These are phyloP conservation scores for Lomentospora prolificans DNA, from an alignment of 2,329 filamentous ascomycete species.

Conservation along the genomic window DNA sequence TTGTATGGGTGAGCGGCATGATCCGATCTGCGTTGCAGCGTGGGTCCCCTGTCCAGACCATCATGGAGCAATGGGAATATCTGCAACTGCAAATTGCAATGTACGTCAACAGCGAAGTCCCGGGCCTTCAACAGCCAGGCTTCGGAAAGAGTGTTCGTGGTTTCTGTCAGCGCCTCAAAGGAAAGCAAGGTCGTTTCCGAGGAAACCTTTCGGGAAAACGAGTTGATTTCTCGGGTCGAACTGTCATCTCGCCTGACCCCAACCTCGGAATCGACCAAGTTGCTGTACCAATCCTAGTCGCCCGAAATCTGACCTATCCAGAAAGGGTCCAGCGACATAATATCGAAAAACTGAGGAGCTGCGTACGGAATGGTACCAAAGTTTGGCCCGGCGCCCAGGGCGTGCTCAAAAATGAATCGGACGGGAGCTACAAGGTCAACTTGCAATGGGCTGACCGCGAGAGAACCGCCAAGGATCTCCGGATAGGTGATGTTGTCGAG, in stretches of 20 bases:
- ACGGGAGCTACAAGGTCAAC: conserved; percentile 58
- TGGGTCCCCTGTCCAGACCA: conserved; percentile 74
- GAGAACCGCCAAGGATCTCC: conserved; percentile 61
- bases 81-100: conserved; percentile 90
- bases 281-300: conserved; percentile 82
- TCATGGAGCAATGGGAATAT: conserved; percentile 99
- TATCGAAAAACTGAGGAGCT: conserved; percentile 65
- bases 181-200: conserved; percentile 93
- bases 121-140: conserved; percentile 79
- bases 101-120: conserved; percentile 96
- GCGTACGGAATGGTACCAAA: conserved; percentile 65
- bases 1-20: conserved; percentile 82
- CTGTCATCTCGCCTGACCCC: conserved; percentile 94
- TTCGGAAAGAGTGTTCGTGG: conserved; percentile 84
- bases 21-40: conserved; percentile 75
- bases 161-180: conserved; percentile 91
- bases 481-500: conserved; percentile 82
- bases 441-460: conserved; percentile 67
- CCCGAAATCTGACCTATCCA: conserved; percentile 91
- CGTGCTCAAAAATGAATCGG: conserved; percentile 60
- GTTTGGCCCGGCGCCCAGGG: conserved; percentile 84
- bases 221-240: conserved; percentile 95
- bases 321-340: conserved; percentile 82
- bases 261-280: conserved; percentile 92
- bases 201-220: conserved; percentile 96